Conservation (phyloP, 2,329 filamentous ascomycete species). For the Trichoderma aggressivum region DNA sequence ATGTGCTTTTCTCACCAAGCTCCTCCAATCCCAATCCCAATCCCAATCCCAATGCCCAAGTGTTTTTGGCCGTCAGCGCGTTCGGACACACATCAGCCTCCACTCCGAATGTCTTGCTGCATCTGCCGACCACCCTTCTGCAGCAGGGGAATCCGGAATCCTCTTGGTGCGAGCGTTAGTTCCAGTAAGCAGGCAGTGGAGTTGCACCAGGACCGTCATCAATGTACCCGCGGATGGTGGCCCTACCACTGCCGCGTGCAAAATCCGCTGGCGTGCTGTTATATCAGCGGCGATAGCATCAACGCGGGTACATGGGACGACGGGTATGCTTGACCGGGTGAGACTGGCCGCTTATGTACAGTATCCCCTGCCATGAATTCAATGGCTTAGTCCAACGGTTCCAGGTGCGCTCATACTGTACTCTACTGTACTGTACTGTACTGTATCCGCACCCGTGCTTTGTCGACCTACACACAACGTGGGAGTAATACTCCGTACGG, state of each 20-base stretch:
- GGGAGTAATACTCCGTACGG: neutral
- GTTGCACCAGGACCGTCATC: neutral
- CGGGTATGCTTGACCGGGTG: neutral
- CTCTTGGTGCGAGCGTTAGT: neutral
- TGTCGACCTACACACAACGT: neutral
- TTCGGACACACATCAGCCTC: neutral
- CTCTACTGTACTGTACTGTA: too few species aligned
- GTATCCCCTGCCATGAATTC: neutral
- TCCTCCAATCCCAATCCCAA: too few species aligned
- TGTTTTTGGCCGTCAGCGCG: constrained; percentile 1
- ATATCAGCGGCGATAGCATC: neutral
- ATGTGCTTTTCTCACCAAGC: neutral
- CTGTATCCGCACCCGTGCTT: neutral
- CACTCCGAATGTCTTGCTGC: constrained; percentile 16
- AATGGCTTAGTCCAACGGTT: neutral
- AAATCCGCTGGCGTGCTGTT: neutral
- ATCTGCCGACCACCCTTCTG: constrained; percentile 11
- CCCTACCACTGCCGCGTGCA: neutral
- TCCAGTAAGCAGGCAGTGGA: constrained; percentile 13
- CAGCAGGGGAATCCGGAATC: constrained; percentile 7
- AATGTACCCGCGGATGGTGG: neutral
- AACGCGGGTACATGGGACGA: neutral
- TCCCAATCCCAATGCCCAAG: neutral
- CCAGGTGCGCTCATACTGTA: neutral
- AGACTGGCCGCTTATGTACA: constrained; percentile 5